A percentile compares a stretch with the other conserved stretches of the same genome.
These are phyloP conservation scores for Spatholobus suberectus DNA, from an alignment of 306 rosid species.

Conservation along the genomic window DNA sequence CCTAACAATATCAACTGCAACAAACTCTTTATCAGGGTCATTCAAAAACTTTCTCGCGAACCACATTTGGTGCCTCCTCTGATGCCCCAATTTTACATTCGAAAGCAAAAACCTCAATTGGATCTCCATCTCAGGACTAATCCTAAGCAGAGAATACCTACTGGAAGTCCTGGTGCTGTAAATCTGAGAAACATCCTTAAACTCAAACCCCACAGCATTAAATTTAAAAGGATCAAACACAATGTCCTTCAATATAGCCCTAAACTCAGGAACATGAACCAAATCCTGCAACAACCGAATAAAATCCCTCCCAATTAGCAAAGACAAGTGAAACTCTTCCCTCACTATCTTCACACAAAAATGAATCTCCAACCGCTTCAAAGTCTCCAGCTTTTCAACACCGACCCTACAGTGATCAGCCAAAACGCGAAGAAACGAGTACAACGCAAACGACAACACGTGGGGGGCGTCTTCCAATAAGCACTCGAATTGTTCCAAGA, in stretches of 20 bases:
- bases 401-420: conserved; percentile 63
- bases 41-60: conserved; percentile 66
- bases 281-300: conserved; percentile 76
- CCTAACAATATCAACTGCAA: conserved; percentile 72
- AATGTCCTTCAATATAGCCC: conserved; percentile 69
- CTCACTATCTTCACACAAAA: conserved; percentile 69
- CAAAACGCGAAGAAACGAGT: conserved; percentile 70
- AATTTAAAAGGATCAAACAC: conserved; percentile 52
- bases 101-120: conserved; percentile 74
- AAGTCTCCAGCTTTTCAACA: conserved; percentile 49
- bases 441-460: conserved; percentile 65
- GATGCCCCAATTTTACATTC: conserved; percentile 71
- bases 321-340: conserved; percentile 71
- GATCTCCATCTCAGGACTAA: conserved; percentile 79
- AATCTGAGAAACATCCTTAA: conserved; percentile 60
- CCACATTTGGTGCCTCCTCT: conserved; percentile 79
- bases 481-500: conserved; percentile 55
- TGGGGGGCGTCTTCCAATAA: conserved; percentile 61
- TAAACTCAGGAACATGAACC: conserved; percentile 68
- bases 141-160: conserved; percentile 62
- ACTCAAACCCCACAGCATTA: conserved; percentile 50
- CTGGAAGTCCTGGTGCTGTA: conserved; percentile 66
- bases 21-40: conserved; percentile 61
- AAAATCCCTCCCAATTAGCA: conserved; percentile 83
- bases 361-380: conserved; percentile 66